Percentiles rank a stretch among this genome's conserved stretches.
These are phyloP conservation scores for Trichoderma virens DNA, from an alignment of 495 filamentous ascomycete genomes.

Conservation along the genomic window DNA sequence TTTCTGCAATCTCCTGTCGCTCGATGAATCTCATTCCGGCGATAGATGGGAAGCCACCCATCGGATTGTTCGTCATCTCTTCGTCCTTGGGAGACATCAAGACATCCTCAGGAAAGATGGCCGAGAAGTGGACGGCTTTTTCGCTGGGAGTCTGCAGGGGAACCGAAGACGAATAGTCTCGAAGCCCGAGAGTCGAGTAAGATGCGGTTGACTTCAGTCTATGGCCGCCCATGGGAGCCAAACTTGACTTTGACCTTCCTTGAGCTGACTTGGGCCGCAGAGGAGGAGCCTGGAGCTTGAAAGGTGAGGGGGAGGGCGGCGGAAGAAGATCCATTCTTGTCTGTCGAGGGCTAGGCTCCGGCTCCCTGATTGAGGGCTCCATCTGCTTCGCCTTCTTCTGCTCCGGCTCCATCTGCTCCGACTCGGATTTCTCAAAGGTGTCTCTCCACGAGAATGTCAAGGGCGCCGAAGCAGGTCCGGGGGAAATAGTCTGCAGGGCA, in stretches of 20 bases:
- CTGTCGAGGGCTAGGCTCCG: conserved; percentile 4
- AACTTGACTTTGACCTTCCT: not conserved
- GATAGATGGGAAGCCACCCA: conserved; percentile 15
- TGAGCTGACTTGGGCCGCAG: not conserved
- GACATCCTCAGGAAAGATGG: conserved; percentile 26
- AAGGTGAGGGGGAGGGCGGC: not conserved
- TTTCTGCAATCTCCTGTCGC: conserved; percentile 26
- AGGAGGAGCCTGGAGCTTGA: not conserved
- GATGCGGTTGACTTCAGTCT: not conserved
- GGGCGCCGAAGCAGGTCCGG: conserved; percentile 52
- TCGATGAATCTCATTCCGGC: conserved; percentile 41
- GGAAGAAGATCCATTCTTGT: not conserved
- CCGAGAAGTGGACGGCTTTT: conserved; percentile 23
- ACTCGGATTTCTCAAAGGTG: conserved; percentile 32
- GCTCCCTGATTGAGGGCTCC: not conserved
- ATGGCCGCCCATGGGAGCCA: not conserved
- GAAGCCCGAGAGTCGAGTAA: not conserved
- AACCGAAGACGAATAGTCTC: not conserved
- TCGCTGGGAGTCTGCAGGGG: conserved; percentile 13
- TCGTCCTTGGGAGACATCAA: conserved; percentile 44
- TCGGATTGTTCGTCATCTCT: conserved; percentile 48
- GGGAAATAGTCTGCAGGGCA: conserved; percentile 37
- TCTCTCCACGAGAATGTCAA: conserved; percentile 44
- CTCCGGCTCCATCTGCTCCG: conserved; percentile 20
- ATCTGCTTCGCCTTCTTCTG: not conserved